Conservation (phyloP, 1,284 basidiomycete species). For the Xanthoconium separans region DNA sequence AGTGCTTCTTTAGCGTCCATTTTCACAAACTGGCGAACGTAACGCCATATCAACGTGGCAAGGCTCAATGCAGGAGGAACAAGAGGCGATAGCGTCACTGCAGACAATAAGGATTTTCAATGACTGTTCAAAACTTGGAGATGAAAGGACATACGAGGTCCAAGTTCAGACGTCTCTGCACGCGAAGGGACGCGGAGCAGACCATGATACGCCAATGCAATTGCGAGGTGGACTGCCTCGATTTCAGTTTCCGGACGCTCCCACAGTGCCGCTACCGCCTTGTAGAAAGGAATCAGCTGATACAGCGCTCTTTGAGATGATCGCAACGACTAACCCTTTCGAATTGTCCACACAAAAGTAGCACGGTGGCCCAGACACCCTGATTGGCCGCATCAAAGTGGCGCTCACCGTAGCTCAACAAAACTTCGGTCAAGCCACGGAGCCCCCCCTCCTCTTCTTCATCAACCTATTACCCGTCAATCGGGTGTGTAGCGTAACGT, state of each 20-base stretch:
- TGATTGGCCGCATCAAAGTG: conserved; percentile 80
- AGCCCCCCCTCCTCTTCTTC: conserved; percentile 82
- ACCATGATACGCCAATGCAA: conserved; percentile 93
- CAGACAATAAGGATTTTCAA: not conserved
- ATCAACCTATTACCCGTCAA: conserved; percentile 49
- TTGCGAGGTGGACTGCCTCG: conserved; percentile 93
- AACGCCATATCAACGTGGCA: conserved; percentile 87
- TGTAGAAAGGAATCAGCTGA: not conserved
- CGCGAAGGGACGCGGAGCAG: conserved; percentile 81
- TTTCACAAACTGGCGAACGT: no score
- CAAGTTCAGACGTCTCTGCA: conserved; percentile 80
- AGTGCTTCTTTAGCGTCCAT: no score
- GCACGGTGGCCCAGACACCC: conserved; percentile 87
- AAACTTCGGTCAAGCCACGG: conserved; percentile 74
- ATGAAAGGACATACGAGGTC: conserved; percentile 58
- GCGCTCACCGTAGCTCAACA: conserved; percentile 86
- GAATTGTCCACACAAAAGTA: conserved; percentile 93
- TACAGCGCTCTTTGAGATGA: not conserved
- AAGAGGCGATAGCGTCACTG: conserved; percentile 66
- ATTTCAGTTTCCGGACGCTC: conserved; percentile 86
- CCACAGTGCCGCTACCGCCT: conserved; percentile 83
- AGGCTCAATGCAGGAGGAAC: conserved; percentile 76
- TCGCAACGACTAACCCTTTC: conserved; percentile 64
- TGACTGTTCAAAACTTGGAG: not conserved
- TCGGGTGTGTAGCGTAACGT: not conserved